Conservation (phyloP, 768 basidiomycete genomes). For the Xanthoconium purpureum region DNA sequence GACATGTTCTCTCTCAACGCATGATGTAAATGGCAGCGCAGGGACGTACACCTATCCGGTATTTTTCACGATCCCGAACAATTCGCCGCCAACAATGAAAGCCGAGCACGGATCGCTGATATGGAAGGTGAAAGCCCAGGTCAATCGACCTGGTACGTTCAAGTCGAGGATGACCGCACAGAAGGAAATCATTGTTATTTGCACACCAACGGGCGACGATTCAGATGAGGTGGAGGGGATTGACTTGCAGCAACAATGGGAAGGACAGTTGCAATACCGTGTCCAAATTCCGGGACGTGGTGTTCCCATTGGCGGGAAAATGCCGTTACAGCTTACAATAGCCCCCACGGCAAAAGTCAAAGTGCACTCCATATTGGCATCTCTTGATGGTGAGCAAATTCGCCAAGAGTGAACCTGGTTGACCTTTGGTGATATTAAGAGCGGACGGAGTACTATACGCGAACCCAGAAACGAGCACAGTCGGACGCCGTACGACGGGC, state of each 20-base stretch:
- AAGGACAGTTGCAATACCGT: constrained; percentile 79
- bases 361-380: constrained; percentile 67
- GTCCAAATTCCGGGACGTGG: constrained; percentile 71
- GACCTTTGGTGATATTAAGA: constrained; percentile 43
- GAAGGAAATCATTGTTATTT: constrained; percentile 72
- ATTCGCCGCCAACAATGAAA: constrained; percentile 72
- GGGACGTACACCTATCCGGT: constrained; percentile 95
- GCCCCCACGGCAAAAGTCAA: constrained; percentile 84
- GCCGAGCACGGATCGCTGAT: constrained; percentile 72
- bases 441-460: constrained; percentile 75
- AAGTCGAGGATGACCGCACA: constrained; percentile 64
- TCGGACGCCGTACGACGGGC: constrained; percentile 62
- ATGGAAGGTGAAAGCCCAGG: constrained; percentile 80
- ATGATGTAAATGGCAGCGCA: constrained; percentile 52
- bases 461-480: constrained; percentile 63
- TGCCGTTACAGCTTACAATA: constrained; percentile 78
- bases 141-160: constrained; percentile 79
- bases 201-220: constrained; percentile 50
- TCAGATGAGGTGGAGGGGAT: constrained; percentile 72
- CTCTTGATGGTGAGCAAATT: constrained; percentile 69
- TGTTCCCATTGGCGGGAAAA: constrained; percentile 77
- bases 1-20: constrained; percentile 12
- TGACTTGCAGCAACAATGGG: constrained; percentile 88
- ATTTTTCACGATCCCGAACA: constrained; percentile 79
- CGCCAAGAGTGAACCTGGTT: background rate